Evolutionary conservation across 805 yeast species (phyloP).

Genomic region (Priceomyces melissophilus): DNA sequence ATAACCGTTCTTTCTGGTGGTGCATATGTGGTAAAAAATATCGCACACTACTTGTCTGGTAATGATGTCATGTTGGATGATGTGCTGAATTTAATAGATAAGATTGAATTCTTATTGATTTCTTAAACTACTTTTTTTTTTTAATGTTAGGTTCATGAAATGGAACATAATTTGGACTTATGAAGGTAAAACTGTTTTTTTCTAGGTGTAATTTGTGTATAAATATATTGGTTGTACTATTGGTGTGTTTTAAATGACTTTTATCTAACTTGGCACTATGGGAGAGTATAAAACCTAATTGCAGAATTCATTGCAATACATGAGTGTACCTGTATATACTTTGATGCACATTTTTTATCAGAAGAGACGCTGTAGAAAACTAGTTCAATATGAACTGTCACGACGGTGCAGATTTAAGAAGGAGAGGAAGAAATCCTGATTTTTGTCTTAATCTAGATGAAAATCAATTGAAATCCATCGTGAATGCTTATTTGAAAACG

Average conservation of each 20-base stretch:
- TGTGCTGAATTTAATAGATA: slow-evolving; percentile 18
- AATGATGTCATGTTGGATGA: slow-evolving; percentile 17
- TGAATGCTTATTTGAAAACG: slow-evolving; percentile 17
- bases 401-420: slow-evolving; percentile 9
- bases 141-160: too few relatives aligned
- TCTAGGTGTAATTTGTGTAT: too few relatives aligned
- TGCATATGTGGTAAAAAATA: slow-evolving; percentile 31
- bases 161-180: too few relatives aligned
- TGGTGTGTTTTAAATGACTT: neutral
- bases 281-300: neutral
- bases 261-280: neutral
- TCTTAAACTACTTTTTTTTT: too few relatives aligned
- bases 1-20: slow-evolving; percentile 32
- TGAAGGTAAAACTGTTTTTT: too few relatives aligned
- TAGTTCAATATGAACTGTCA: neutral
- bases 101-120: slow-evolving; percentile 6
- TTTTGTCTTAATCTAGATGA: slow-evolving; percentile 19
- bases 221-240: too few relatives aligned
- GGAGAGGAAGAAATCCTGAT: slow-evolving; percentile 9
- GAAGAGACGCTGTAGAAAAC: too few relatives aligned
- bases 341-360: too few relatives aligned
- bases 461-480: slow-evolving; percentile 71
- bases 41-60: slow-evolving; percentile 19
- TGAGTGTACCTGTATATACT: neutral
- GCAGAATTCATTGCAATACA: neutral